Percentiles rank a stretch among this genome's conserved stretches.
Evolutionary conservation across 2,329 filamentous ascomycete species (phyloP).

Genomic region (Ophiocordyceps camponoti-floridani): DNA sequence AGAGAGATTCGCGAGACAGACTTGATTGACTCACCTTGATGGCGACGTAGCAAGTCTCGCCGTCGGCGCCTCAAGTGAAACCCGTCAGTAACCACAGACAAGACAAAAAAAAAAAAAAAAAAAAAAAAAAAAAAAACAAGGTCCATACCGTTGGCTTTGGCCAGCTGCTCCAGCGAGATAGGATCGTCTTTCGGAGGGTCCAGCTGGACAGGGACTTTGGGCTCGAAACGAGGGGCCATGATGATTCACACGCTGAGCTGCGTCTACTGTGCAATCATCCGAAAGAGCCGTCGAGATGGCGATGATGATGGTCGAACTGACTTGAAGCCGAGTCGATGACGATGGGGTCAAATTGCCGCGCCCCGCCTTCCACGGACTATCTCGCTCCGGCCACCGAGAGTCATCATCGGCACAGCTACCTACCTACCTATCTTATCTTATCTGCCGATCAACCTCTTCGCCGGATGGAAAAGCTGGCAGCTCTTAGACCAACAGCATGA

Average conservation of each 20-base stretch:
- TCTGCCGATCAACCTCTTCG: neutral
- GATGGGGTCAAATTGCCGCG: neutral
- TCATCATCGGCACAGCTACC: too few species aligned
- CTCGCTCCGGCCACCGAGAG: neutral
- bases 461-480: too few species aligned
- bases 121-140: too few species aligned
- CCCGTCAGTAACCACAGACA: neutral
- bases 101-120: neutral
- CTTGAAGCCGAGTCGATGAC: neutral
- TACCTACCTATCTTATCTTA: neutral
- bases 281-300: neutral
- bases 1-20: neutral
- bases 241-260: neutral
- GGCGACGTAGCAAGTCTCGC: constrained; percentile 47
- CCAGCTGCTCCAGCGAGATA: constrained; percentile 56
- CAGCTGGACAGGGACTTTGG: constrained; percentile 58
- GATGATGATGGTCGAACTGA: neutral
- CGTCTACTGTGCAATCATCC: neutral
- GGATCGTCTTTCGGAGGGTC: constrained; percentile 73
- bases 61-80: constrained; percentile 37
- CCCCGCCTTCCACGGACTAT: neutral
- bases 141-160: constrained; percentile 57
- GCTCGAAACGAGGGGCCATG: constrained; percentile 55
- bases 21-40: constrained; percentile 39
- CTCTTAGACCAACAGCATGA: too few species aligned